Conservation (phyloP, 306 rosid species). For the Styphnolobium japonicum region DNA sequence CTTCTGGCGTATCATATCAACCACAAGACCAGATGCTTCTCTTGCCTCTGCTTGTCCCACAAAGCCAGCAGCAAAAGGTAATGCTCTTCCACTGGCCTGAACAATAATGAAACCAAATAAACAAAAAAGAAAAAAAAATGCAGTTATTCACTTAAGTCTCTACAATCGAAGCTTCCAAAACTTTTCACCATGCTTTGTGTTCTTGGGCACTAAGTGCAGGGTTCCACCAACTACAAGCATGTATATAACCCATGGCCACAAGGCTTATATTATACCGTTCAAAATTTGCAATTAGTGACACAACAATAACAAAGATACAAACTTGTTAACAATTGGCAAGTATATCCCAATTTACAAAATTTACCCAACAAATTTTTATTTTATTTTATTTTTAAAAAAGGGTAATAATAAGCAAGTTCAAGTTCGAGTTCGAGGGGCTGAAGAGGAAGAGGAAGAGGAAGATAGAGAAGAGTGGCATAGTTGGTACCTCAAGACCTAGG, state of each 20-base stretch:
- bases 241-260: neutral
- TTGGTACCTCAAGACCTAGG: conserved; percentile 80
- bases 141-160: neutral
- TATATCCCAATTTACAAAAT: too few species aligned
- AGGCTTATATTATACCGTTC: neutral
- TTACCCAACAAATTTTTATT: too few species aligned
- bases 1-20: conserved; percentile 94
- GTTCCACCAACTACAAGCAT: neutral
- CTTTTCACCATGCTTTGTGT: neutral
- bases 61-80: conserved; percentile 83
- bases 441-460: neutral
- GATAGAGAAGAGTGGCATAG: neutral
- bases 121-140: neutral
- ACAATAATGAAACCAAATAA: neutral
- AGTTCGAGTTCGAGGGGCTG: neutral
- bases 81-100: conserved; percentile 73
- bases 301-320: neutral
- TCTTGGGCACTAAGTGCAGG: too few species aligned
- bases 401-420: too few species aligned
- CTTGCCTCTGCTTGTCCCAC: conserved; percentile 96
- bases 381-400: too few species aligned
- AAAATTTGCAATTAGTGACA: neutral
- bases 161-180: neutral
- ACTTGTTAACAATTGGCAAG: neutral
- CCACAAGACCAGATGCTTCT: conserved; percentile 90